A percentile compares a stretch with the other conserved stretches of the same genome.
phyloP scores from a whole-genome alignment of 768 basidiomycete species.

The Hydnum rufescens region DNA sequence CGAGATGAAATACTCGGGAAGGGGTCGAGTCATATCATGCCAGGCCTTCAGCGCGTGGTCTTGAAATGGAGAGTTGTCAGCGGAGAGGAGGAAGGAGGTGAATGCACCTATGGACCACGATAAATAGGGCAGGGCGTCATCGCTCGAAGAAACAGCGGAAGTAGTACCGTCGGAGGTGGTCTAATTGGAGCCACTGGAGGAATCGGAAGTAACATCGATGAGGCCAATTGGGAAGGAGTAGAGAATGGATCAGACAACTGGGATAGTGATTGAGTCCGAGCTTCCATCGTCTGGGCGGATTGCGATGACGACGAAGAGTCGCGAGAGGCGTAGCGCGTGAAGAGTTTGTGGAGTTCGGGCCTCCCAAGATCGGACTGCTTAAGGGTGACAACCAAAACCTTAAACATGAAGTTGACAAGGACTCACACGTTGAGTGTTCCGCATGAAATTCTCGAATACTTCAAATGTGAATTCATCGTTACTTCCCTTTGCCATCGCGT shows the following conservation, averaged over 20 bases:
- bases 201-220: no score
- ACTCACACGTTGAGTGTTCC: constrained; percentile 29
- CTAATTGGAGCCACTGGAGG: no score
- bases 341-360: background rate
- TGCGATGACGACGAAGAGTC: no score
- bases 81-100: constrained; percentile 58
- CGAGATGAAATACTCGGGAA: constrained; percentile 76
- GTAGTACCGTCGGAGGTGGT: no score
- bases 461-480: constrained; percentile 17
- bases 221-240: no score
- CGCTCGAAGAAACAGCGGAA: no score
- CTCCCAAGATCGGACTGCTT: background rate
- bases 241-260: no score
- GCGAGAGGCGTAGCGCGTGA: background rate
- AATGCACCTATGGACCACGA: constrained; percentile 41
- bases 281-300: no score
- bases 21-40: constrained; percentile 78
- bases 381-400: no score
- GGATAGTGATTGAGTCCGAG: no score
- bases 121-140: no score
- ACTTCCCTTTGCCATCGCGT: constrained; percentile 17
- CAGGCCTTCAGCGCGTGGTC: constrained; percentile 33
- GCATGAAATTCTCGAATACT: constrained; percentile 33
- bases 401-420: no score
- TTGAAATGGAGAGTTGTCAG: constrained; percentile 46